A percentile compares a stretch with the other conserved stretches of the same genome.
phyloP scores from a whole-genome alignment of 2,329 filamentous ascomycete species.

The Endothia cerciana region DNA sequence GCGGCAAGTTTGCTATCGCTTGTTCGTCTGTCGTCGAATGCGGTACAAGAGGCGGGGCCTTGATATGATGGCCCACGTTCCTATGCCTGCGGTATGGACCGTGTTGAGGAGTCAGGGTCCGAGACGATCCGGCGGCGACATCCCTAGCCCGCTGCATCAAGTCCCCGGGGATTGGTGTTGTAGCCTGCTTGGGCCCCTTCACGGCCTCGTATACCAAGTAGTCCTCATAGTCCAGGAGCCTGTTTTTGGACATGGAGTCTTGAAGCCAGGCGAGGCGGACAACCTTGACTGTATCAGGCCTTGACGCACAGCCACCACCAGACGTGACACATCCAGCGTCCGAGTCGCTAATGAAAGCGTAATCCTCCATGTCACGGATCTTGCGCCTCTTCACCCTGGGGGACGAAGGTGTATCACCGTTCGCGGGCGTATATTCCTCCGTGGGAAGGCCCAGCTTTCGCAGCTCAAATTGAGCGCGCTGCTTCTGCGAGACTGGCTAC shows the following conservation, averaged over 20 bases:
- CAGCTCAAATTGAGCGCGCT: conserved; percentile 78
- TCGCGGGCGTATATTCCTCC: conserved; percentile 46
- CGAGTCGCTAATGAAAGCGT: conserved; percentile 29
- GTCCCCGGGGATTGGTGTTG: conserved; percentile 20
- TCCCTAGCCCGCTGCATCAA: conserved; percentile 21
- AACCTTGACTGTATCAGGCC: conserved; percentile 45
- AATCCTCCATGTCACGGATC: conserved; percentile 30
- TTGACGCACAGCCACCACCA: neutral
- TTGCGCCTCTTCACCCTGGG: conserved; percentile 34
- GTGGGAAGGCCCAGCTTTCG: conserved; percentile 66
- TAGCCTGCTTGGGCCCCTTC: conserved; percentile 32
- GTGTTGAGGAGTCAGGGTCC: neutral
- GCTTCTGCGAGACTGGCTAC: conserved; percentile 59
- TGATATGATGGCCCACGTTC: conserved; percentile 27
- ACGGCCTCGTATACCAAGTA: conserved; percentile 61
- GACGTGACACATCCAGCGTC: conserved; percentile 31
- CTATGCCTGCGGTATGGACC: conserved; percentile 26
- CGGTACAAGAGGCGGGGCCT: conserved; percentile 53
- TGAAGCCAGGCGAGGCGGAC: conserved; percentile 63
- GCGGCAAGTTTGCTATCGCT: conserved; percentile 57
- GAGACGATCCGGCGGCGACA: conserved; percentile 16
- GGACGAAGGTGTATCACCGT: conserved; percentile 26
- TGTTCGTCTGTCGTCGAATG: conserved; percentile 83
- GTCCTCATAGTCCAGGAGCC: conserved; percentile 50
- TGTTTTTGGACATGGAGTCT: conserved; percentile 51